These are phyloP conservation scores for Rhynchosporium graminicola DNA, from an alignment of 2,329 filamentous ascomycete species.

Conservation along the genomic window DNA sequence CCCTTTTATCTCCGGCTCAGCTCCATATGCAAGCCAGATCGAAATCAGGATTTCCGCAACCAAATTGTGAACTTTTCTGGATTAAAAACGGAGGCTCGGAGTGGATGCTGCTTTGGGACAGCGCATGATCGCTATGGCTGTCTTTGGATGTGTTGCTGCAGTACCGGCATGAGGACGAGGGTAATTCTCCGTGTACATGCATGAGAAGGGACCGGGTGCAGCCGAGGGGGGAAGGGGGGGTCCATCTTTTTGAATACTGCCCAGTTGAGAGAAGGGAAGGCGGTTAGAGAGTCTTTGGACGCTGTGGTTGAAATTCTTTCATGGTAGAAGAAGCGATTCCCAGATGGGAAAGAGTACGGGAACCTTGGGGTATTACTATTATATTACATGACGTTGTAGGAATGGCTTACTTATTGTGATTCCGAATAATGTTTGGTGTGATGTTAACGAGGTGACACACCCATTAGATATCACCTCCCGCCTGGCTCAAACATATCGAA, in stretches of 20 bases:
- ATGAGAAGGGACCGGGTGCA: not conserved
- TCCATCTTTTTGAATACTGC: not conserved
- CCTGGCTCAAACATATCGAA: too few relatives aligned
- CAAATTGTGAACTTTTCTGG: not conserved
- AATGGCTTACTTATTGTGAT: too few relatives aligned
- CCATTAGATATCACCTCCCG: too few relatives aligned
- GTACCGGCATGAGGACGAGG: constrained; percentile 5
- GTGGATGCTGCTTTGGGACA: not conserved
- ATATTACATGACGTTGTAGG: not conserved
- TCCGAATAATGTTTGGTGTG: too few relatives aligned
- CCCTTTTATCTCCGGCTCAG: too few relatives aligned
- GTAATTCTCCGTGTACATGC: not conserved
- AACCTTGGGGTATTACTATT: not conserved
- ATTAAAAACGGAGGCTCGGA: not conserved
- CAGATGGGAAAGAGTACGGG: not conserved
- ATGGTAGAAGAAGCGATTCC: not conserved
- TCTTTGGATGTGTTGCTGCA: not conserved
- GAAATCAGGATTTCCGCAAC: constrained; percentile 5
- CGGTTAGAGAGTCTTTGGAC: not conserved
- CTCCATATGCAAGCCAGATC: not conserved
- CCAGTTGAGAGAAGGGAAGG: not conserved
- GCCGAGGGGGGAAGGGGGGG: not conserved
- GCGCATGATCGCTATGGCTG: not conserved
- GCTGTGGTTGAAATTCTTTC: not conserved
- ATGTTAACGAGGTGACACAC: too few relatives aligned